Evolutionary conservation across 1,284 basidiomycete genomes (phyloP).

Genomic region (Cerioporus squamosus): DNA sequence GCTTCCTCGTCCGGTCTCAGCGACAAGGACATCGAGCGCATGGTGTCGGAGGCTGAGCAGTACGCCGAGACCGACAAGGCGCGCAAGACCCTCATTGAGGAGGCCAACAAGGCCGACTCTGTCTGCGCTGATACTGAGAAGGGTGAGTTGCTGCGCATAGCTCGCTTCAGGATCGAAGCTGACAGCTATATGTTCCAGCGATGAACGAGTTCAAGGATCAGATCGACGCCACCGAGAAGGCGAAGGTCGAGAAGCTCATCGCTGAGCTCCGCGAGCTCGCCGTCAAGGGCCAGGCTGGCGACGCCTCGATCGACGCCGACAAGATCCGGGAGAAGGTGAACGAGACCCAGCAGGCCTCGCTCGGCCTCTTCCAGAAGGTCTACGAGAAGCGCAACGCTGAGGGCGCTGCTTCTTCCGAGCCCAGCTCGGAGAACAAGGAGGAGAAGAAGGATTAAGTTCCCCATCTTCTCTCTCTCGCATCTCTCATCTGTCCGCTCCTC

Average conservation of each 20-base stretch:
- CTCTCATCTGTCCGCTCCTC: background rate
- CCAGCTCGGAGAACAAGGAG: slow-evolving; percentile 54
- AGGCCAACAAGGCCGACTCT: slow-evolving; percentile 96
- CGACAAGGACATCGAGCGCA: slow-evolving; percentile 97
- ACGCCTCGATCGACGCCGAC: slow-evolving; percentile 83
- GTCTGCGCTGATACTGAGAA: slow-evolving; percentile 97
- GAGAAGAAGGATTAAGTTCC: slow-evolving; percentile 74
- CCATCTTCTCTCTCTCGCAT: slow-evolving; percentile 13
- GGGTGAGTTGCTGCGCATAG: slow-evolving; percentile 46
- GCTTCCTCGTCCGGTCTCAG: slow-evolving; percentile 96
- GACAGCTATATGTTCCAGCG: slow-evolving; percentile 46
- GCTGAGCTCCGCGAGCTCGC: slow-evolving; percentile 90
- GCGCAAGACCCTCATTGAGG: slow-evolving; percentile 90
- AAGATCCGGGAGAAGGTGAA: slow-evolving; percentile 91
- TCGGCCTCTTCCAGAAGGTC: slow-evolving; percentile 98
- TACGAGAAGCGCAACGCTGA: slow-evolving; percentile 91
- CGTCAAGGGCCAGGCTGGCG: slow-evolving; percentile 89
- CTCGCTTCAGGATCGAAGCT: background rate
- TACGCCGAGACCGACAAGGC: slow-evolving; percentile 92
- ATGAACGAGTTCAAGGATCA: slow-evolving; percentile 99
- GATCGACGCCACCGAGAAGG: slow-evolving; percentile 90
- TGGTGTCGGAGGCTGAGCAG: slow-evolving; percentile 95
- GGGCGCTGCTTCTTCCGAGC: slow-evolving; percentile 54
- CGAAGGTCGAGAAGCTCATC: slow-evolving; percentile 90
- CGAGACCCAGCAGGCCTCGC: slow-evolving; percentile 95